These are phyloP conservation scores for Podospora pseudocomata DNA, from an alignment of 495 filamentous ascomycete species.

Conservation along the genomic window DNA sequence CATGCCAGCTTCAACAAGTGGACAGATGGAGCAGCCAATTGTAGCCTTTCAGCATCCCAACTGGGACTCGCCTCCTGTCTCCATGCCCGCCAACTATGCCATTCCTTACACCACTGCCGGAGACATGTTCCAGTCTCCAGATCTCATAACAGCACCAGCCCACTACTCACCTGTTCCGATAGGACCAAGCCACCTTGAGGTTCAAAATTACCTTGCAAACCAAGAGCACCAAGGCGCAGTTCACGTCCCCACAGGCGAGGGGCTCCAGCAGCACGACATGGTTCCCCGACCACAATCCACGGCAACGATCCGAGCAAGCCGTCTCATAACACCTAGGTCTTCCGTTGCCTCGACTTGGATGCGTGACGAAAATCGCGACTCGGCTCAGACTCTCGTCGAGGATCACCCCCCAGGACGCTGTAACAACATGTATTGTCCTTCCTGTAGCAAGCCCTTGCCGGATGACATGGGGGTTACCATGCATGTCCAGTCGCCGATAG, in stretches of 20 bases:
- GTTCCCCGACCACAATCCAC: conserved; percentile 13
- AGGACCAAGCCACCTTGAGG: conserved; percentile 14
- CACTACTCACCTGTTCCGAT: conserved; percentile 19
- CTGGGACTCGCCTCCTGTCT: conserved; percentile 18
- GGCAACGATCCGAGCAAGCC: conserved; percentile 19
- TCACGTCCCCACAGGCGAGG: background rate
- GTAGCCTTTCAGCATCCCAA: conserved; percentile 14
- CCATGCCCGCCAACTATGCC: conserved; percentile 18
- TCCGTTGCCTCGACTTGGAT: conserved; percentile 25
- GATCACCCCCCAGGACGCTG: conserved; percentile 27
- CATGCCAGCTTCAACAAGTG: conserved; percentile 9
- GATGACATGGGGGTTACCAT: conserved; percentile 14
- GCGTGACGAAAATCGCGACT: conserved; percentile 32
- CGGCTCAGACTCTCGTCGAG: conserved; percentile 32
- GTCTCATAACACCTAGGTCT: conserved; percentile 23
- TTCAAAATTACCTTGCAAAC: conserved; percentile 11
- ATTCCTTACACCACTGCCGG: conserved; percentile 21
- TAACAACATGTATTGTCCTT: conserved; percentile 25
- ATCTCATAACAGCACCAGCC: conserved; percentile 12
- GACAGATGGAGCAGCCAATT: conserved; percentile 13
- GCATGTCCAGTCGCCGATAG: conserved; percentile 14
- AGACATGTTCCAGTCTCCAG: conserved; percentile 17
- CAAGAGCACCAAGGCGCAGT: conserved; percentile 15
- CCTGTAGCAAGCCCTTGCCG: conserved; percentile 26
- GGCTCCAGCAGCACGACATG: conserved; percentile 15